A percentile compares a stretch with the other conserved stretches of the same genome.
Evolutionary conservation across 2,329 filamentous ascomycete genomes (phyloP).

Genomic region (Sordariomycetes sp.): DNA sequence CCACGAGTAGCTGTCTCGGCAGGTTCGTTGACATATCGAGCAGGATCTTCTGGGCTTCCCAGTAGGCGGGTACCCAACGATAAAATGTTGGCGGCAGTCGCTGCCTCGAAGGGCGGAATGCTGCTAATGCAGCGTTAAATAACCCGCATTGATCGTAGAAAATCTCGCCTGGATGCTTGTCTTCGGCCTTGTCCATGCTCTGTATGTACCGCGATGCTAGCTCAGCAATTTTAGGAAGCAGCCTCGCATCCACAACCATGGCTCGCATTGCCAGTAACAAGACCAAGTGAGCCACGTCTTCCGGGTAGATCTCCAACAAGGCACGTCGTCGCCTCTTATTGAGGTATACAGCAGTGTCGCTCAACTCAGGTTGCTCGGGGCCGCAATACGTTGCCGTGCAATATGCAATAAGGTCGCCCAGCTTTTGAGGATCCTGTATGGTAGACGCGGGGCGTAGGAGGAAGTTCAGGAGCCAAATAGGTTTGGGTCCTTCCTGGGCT

Average conservation of each 20-base stretch:
- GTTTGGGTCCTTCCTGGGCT: background rate
- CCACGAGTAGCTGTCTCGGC: slow-evolving; percentile 39
- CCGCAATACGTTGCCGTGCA: slow-evolving; percentile 1
- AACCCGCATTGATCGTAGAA: slow-evolving; percentile 4
- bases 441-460: background rate
- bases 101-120: background rate
- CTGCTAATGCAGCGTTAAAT: slow-evolving; percentile 3
- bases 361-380: no score
- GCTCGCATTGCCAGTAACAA: no score
- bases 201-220: slow-evolving; percentile 3
- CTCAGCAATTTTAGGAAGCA: slow-evolving; percentile 2
- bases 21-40: slow-evolving; percentile 41
- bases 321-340: no score
- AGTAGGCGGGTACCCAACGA: slow-evolving; percentile 6
- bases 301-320: no score
- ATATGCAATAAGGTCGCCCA: slow-evolving; percentile 1
- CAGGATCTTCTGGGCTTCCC: slow-evolving; percentile 26
- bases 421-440: background rate
- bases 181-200: slow-evolving; percentile 1
- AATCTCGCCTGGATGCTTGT: slow-evolving; percentile 1
- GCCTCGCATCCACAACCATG: slow-evolving; percentile 2
- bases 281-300: no score
- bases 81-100: slow-evolving; percentile 1
- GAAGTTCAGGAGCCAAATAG: slow-evolving; percentile 5
- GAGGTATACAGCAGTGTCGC: no score